Base-by-base conservation (phyloP, 352 stramenopile species). In the Phytophthora pseudosyringae region DNA sequence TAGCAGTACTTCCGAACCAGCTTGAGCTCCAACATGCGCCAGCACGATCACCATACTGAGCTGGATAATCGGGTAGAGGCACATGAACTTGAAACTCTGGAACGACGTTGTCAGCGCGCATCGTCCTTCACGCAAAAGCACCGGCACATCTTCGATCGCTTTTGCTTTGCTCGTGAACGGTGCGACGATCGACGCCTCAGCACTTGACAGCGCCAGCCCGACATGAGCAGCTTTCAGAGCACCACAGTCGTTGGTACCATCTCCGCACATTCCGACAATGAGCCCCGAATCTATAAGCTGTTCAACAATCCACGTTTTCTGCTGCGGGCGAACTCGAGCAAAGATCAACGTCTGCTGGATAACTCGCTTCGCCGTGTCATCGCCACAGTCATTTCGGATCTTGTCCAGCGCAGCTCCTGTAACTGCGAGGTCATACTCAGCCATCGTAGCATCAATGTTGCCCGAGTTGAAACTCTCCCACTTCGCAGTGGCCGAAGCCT, bases 131-230 rank as follows among this genome's bases (percentile, higher is more conserved):
- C 76, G 80, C 4, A 96, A 63, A 5, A 98, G 69, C 50, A 86
- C 83, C 1, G 79, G 66, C 3, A 97, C 85, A 54, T 88, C 84
- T 29, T 59, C 64, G 35, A 97, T 91, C 7, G 53, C 71, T 57
- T 97, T 97, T 16, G 85, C 75, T 31, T 92, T 79, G 63, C 84
- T 96, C 1, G 89, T 97, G 59, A 98, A 98, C 11, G 90, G 89
- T 15, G 89, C 72, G 21, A 97, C 88, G 16, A 91, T 83, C 39
- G 84, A 95, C 0, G 90, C 92, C 54, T 97, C 89, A 1, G 88
- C 81, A 56, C 79, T 81, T 4, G 81, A 94, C 9, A 98, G 62
- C 31, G 92, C 90, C 18, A 98, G 61, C 0, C 91, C 91, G 10
- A 95, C 84, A 64, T 98, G 91, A 1, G 91, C 91, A 11, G 81